Base-by-base conservation (phyloP, 2,329 filamentous ascomycete species). In the Chrysoporthe cubensis region DNA sequence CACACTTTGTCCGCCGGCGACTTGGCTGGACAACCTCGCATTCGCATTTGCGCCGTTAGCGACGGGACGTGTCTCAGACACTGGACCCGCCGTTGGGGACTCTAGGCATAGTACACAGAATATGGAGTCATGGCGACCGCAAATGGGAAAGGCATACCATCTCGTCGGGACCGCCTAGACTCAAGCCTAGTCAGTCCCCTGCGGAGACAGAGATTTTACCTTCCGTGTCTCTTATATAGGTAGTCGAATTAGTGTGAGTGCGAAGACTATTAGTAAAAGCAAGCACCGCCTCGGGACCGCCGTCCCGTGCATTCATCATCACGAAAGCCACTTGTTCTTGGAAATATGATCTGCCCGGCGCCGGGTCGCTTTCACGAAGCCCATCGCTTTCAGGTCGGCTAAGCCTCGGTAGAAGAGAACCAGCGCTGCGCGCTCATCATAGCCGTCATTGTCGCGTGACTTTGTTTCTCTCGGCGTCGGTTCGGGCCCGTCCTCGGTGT, bases 291-390 rank as follows among this genome's bases (percentile, higher is more conserved):
- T 64, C 57, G 63, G 63, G 40, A n/a, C 18, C 18, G 32, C 63
- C 56, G 32, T 58, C 62, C 59, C 40, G 34, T 26, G n/a, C 56
- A 54, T 40, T 48, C 52, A 26, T 54, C 67, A 48, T 67, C 66
- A 75, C 77, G 69, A 87, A 70, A 96, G 81, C 73, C 95, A 96
- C 77, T 91, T 94, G 88, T 94, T 84, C 82, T 97, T 98, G 50
- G 93, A 90, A 72, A 98, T 82, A 79, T 98, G 95, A 77, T 98
- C 96, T 34, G 90, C 88, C 83, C 97, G 97, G 83, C 94, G 97
- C 80, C 91, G 92, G 75, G 91, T 98, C 70, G 87, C 85, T 81
- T 96, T 97, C 70, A 98, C 86, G 79, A 97, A 91, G 8, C 96
- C 96, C 74, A 99, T 83, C 65, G 90, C 87, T 77, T 90, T 91